Percentiles rank a stretch among this genome's conserved stretches.
Conservation (phyloP, 345 rosid species). For the Populus tremula region DNA sequence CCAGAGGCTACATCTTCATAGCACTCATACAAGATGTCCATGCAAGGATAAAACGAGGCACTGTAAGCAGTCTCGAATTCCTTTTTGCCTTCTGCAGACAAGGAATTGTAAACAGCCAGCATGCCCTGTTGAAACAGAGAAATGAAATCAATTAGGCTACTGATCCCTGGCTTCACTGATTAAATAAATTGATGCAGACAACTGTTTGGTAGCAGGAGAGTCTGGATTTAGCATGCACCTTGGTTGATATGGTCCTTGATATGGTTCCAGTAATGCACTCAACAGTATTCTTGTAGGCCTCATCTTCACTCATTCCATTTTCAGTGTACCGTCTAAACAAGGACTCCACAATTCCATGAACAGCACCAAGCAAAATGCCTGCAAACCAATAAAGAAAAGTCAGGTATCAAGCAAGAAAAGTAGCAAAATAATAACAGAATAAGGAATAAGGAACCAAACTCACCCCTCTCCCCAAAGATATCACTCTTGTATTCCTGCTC, state of each 20-base stretch:
- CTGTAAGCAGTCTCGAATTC: slow-evolving; percentile 77
- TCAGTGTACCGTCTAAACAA: slow-evolving; percentile 83
- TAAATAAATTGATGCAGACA: neutral
- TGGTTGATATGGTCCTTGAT: slow-evolving; percentile 73
- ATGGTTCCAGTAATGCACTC: slow-evolving; percentile 82
- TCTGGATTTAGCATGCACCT: slow-evolving; percentile 35
- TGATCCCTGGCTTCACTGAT: neutral
- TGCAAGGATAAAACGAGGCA: slow-evolving; percentile 77
- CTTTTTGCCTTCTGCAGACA: slow-evolving; percentile 70
- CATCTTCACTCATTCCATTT: slow-evolving; percentile 73
- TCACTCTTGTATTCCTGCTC: slow-evolving; percentile 96
- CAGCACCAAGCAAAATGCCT: slow-evolving; percentile 93
- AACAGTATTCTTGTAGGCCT: slow-evolving; percentile 83
- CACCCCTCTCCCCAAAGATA: slow-evolving; percentile 91
- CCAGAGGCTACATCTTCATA: slow-evolving; percentile 86
- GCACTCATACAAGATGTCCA: slow-evolving; percentile 86
- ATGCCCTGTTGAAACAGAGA: slow-evolving; percentile 54
- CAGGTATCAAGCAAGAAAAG: slow-evolving; percentile 1
- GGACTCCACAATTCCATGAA: slow-evolving; percentile 87
- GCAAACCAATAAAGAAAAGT: neutral
- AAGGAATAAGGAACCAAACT: slow-evolving; percentile 8
- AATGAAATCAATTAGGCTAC: neutral
- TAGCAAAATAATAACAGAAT: too few relatives aligned
- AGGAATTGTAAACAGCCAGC: slow-evolving; percentile 80
- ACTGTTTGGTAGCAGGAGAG: neutral